These are phyloP conservation scores for Lachancea thermotolerans DNA, from an alignment of 805 yeast species.

Conservation along the genomic window DNA sequence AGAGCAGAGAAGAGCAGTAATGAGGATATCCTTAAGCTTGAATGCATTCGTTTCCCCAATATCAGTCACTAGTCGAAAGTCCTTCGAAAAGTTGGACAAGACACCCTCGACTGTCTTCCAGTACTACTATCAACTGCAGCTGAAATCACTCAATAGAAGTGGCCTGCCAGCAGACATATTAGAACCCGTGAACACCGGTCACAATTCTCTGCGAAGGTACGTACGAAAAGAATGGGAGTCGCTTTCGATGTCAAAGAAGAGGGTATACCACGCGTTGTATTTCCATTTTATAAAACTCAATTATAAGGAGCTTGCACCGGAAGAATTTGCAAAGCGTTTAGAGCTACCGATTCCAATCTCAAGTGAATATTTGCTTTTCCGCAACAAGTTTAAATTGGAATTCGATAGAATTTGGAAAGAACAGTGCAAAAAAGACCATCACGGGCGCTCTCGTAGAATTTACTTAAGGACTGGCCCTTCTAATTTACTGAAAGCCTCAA, in stretches of 20 bases:
- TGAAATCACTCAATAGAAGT: conserved; percentile 10
- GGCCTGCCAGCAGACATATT: conserved; percentile 5
- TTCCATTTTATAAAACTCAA: conserved; percentile 15
- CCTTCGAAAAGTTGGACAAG: conserved; percentile 15
- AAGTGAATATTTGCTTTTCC: conserved; percentile 22
- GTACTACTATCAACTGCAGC: conserved; percentile 16
- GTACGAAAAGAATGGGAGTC: conserved; percentile 22
- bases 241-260: conserved; percentile 16
- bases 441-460: background rate
- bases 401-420: conserved; percentile 17
- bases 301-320: conserved; percentile 11
- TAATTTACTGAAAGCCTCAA: background rate
- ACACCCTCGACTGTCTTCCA: conserved; percentile 20
- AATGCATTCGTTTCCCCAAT: conserved; percentile 13
- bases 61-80: conserved; percentile 11
- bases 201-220: conserved; percentile 14
- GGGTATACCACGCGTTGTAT: conserved; percentile 21
- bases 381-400: conserved; percentile 18
- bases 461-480: background rate
- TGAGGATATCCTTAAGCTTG: conserved; percentile 2
- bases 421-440: conserved; percentile 4
- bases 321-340: conserved; percentile 20
- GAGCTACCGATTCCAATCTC: conserved; percentile 20
- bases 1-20: background rate
- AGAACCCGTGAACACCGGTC: conserved; percentile 5